Evolutionary conservation across 768 basidiomycete species (phyloP).

Genomic region (Boletales sp.): DNA sequence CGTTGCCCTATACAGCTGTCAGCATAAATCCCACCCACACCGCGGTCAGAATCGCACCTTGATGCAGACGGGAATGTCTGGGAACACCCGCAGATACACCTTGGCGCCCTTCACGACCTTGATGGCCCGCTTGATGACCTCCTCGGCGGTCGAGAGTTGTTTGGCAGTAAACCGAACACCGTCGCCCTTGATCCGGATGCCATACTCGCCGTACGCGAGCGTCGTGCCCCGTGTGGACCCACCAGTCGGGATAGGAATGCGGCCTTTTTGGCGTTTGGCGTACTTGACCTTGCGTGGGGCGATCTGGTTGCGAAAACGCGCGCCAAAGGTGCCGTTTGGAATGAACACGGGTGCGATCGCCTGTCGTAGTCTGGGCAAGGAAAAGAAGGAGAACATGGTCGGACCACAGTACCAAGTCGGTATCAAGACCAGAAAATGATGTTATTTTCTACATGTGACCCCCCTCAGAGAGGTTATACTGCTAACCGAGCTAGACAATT

Average conservation of each 20-base stretch:
- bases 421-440: no score
- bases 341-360: conserved; percentile 6
- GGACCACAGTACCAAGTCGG: no score
- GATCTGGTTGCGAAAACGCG: conserved; percentile 52
- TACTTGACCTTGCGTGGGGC: conserved; percentile 84
- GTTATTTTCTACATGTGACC: conserved; percentile 9
- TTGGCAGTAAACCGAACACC: conserved; percentile 83
- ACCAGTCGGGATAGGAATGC: conserved; percentile 79
- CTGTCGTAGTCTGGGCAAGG: conserved; percentile 14
- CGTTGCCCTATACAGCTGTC: conserved; percentile 68
- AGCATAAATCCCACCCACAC: not conserved
- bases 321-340: conserved; percentile 18
- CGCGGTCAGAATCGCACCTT: conserved; percentile 54
- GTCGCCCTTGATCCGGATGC: conserved; percentile 81
- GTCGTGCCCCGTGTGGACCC: conserved; percentile 94
- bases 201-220: conserved; percentile 88
- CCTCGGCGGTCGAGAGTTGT: conserved; percentile 83
- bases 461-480: conserved; percentile 13
- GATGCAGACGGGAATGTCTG: conserved; percentile 95
- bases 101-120: conserved; percentile 88
- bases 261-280: conserved; percentile 87
- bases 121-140: conserved; percentile 84
- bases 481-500: no score
- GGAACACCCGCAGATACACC: conserved; percentile 87
- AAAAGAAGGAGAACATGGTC: conserved; percentile 22